Evolutionary conservation across 164 flowering plant genomes (phyloP).

Genomic region (Annona squamosa): DNA sequence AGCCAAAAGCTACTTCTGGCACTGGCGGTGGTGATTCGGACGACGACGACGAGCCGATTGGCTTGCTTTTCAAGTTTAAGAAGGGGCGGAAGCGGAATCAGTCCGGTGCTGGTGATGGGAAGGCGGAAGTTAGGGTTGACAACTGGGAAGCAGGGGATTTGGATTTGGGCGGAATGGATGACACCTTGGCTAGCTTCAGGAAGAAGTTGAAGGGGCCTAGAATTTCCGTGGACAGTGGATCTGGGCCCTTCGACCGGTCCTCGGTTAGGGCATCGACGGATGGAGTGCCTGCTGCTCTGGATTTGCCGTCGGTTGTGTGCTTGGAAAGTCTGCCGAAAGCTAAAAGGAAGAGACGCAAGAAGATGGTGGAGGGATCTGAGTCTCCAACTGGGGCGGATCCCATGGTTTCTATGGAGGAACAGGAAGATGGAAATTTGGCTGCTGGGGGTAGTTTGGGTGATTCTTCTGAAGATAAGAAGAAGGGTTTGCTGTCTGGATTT

Average conservation of each 20-base stretch:
- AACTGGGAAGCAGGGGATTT: not conserved
- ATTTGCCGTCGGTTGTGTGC: constrained; percentile 11
- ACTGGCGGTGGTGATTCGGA: constrained; percentile 7
- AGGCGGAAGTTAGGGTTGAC: constrained; percentile 4
- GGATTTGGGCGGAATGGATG: constrained; percentile 11
- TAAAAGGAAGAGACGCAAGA: constrained; percentile 44
- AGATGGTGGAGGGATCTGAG: not conserved
- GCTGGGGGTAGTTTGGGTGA: not conserved
- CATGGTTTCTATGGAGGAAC: not conserved
- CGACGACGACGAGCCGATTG: constrained; percentile 16
- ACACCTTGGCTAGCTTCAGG: constrained; percentile 14
- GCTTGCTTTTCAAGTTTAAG: constrained; percentile 14
- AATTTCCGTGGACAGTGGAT: constrained; percentile 3
- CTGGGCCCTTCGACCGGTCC: constrained; percentile 37
- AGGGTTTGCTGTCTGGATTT: constrained; percentile 5
- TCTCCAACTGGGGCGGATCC: not conserved
- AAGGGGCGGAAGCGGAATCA: constrained; percentile 10
- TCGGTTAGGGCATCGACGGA: constrained; percentile 24
- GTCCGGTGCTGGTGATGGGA: not conserved
- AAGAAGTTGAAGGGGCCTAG: constrained; percentile 20
- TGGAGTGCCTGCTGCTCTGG: constrained; percentile 18
- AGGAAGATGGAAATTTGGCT: constrained; percentile 3
- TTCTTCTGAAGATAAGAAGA: constrained; percentile 3
- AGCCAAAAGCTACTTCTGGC: not conserved
- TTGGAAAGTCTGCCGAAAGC: constrained; percentile 27